Evolutionary conservation across 345 rosid genomes (phyloP), one percentile per base, ranked within the genome.

Genomic region (Noccaea bulbosa): DNA sequence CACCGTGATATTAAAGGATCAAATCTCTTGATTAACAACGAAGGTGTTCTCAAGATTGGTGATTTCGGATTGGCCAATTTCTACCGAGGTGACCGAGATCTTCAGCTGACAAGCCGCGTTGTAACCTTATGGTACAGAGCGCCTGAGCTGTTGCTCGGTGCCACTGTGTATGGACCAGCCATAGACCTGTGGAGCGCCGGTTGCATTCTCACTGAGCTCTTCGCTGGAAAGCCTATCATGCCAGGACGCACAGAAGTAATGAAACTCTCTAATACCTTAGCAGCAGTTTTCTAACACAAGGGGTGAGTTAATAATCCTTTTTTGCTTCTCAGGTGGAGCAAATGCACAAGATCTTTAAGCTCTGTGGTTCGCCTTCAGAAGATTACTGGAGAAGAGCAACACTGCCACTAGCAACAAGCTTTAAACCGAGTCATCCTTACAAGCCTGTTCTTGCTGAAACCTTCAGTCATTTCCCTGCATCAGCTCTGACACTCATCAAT

Each of bases 101-200:
- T 81, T 14, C 91, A 84, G 8, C 84, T 92, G 14, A 93, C 96
- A 0, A 90, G 88, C 70, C 85, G 93, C 15, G 98, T 93, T 3
- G 98, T 93, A 30, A 93, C 97, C 0, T 86, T 90, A 33, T 93
- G 92, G 98, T 90, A 90, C 54, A 83, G 98, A 79, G 94, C 98
- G 41, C 98, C 97, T 10, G 98, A 92, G 80, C 75, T 92, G 0
- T 81, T 90, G 0, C 61, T 90, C 10, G 95, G 95, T 15, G 83
- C 95, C 9, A 84, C 89, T 9, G 97, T 85, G 58, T 90, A 93
- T 69, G 98, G 97, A 66, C 89, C 83, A 17, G 93, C 93, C 1
- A 79, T 93, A 34, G 98, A 93, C 78, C 81, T 93, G 3, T 93
- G 93, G 97, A 93, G 95, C 48, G 95, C 89, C 0, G 98, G 98